These are phyloP conservation scores for Xylariomycetidae sp. DNA, from an alignment of 2,329 filamentous ascomycete genomes.

Conservation along the genomic window DNA sequence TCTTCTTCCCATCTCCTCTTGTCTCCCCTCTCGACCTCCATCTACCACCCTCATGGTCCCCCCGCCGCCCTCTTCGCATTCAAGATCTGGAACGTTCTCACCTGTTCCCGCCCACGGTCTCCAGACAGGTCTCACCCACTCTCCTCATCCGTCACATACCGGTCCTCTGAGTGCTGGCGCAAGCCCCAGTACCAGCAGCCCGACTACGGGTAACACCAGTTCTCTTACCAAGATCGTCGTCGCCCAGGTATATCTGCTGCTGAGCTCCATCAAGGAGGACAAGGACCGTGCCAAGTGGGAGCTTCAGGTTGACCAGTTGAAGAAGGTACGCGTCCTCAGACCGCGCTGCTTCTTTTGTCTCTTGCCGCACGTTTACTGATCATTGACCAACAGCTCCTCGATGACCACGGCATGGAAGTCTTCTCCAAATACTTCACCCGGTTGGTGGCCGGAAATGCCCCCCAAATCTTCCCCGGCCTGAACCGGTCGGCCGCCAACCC, in stretches of 20 bases:
- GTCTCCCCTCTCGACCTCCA: conserved; percentile 15
- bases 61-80: conserved; percentile 27
- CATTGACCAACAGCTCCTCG: conserved; percentile 62
- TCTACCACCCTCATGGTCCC: conserved; percentile 29
- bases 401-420: conserved; percentile 99
- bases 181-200: conserved; percentile 56
- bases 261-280: conserved; percentile 93
- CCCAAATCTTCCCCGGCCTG: conserved; percentile 79
- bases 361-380: conserved; percentile 1
- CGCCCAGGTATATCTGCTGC: conserved; percentile 88
- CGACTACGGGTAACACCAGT: conserved; percentile 46
- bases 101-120: conserved; percentile 52
- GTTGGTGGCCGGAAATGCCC: conserved; percentile 83
- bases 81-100: conserved; percentile 59
- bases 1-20: conserved; percentile 12
- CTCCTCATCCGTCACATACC: conserved; percentile 51
- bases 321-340: no score
- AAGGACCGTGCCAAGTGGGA: conserved; percentile 89
- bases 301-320: conserved; percentile 81
- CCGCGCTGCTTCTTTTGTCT: conserved; percentile 21
- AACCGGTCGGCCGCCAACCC: conserved; percentile 68
- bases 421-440: conserved; percentile 94
- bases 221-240: conserved; percentile 88
- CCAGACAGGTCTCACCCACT: conserved; percentile 50
- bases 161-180: conserved; percentile 54